Percentiles rank a stretch among this genome's conserved stretches.
Evolutionary conservation across 2,329 filamentous ascomycete genomes (phyloP).

Genomic region (Chaetomiaceae sp.): DNA sequence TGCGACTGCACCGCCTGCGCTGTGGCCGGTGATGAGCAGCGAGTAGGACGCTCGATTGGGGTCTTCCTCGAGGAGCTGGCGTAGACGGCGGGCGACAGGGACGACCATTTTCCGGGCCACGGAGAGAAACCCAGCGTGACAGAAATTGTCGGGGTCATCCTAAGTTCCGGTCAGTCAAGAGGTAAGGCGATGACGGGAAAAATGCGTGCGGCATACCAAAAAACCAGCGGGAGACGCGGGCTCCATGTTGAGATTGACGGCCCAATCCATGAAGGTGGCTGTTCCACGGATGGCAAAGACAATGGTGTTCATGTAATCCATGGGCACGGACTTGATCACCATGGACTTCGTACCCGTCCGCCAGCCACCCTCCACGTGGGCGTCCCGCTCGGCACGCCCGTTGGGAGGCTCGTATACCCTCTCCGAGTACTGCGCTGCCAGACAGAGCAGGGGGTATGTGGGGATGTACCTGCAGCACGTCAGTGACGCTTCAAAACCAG

Average conservation of each 20-base stretch:
- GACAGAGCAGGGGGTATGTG: conserved; percentile 70
- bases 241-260: conserved; percentile 69
- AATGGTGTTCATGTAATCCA: conserved; percentile 72
- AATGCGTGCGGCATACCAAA: conserved; percentile 43
- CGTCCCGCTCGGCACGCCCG: conserved; percentile 55
- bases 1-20: conserved; percentile 79
- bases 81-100: conserved; percentile 66
- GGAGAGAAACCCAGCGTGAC: conserved; percentile 74
- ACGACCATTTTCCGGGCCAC: conserved; percentile 71
- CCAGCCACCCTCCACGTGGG: conserved; percentile 68
- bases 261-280: conserved; percentile 79
- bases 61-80: conserved; percentile 66
- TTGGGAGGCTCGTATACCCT: conserved; percentile 65
- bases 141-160: conserved; percentile 71
- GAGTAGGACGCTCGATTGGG: conserved; percentile 61
- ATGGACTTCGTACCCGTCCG: conserved; percentile 75
- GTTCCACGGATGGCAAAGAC: conserved; percentile 81
- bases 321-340: conserved; percentile 74
- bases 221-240: conserved; percentile 64
- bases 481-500: neutral
- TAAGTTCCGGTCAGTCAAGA: neutral
- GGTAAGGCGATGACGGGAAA: neutral
- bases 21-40: conserved; percentile 80
- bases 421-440: conserved; percentile 74
- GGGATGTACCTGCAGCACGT: conserved; percentile 55